phyloP scores from a whole-genome alignment of 139 green algal species.

The Chlamydomonas schloesseri region DNA sequence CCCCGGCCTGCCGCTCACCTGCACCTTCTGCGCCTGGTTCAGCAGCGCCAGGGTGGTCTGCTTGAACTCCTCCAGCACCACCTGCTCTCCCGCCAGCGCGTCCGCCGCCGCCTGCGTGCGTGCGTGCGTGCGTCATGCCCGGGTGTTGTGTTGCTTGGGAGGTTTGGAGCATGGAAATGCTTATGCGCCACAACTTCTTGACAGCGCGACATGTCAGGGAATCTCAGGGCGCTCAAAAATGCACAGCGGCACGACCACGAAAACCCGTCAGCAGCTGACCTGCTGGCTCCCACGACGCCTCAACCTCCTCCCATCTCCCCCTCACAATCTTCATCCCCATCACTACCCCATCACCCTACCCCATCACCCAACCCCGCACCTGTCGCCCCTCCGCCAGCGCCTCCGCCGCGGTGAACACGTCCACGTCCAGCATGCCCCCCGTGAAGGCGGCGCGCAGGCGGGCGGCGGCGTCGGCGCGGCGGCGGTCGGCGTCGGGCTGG shows the following conservation, averaged over 20 bases:
- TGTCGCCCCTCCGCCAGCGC: conserved; percentile 16
- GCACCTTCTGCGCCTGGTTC: conserved; percentile 17
- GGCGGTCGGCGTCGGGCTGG: conserved; percentile 1
- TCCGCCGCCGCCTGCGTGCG: conserved; percentile 15
- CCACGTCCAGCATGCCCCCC: conserved; percentile 30
- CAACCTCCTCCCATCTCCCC: no score
- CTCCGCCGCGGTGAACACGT: conserved; percentile 53
- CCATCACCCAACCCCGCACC: no score
- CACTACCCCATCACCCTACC: no score
- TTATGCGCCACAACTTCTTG: no score
- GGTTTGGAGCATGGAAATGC: no score
- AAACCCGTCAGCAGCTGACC: no score
- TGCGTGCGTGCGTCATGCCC: not conserved
- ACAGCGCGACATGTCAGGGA: no score
- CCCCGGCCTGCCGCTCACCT: not conserved
- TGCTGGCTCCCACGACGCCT: no score
- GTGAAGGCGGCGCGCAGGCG: conserved; percentile 46
- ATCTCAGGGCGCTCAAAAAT: no score
- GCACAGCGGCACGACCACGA: no score
- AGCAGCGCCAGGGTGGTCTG: conserved; percentile 39
- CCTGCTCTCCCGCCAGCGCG: conserved; percentile 38
- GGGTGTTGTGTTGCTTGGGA: not conserved
- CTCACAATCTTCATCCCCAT: no score
- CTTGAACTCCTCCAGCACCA: conserved; percentile 44
- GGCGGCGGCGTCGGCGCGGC: not conserved